Evolutionary conservation across 1,139 yeast species (phyloP).

Genomic region (Geotrichum armillariae): DNA sequence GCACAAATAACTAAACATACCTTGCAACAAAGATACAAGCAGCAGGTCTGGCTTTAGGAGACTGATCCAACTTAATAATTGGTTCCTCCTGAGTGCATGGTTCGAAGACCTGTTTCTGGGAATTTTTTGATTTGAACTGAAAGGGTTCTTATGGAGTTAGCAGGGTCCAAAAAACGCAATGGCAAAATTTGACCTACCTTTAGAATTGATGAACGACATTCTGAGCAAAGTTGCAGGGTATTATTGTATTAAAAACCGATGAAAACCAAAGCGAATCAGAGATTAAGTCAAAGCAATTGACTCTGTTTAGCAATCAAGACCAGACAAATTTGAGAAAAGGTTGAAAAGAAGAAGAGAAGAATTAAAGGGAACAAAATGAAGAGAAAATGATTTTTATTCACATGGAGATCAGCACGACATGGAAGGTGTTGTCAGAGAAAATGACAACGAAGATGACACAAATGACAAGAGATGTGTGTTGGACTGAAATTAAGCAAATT

Average conservation of each 20-base stretch:
- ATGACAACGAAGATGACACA: background rate
- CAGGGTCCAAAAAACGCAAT: conserved; percentile 12
- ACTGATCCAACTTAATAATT: background rate
- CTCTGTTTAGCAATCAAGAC: background rate
- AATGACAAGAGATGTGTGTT: background rate
- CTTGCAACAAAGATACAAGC: conserved; percentile 87
- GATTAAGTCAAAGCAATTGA: conserved; percentile 12
- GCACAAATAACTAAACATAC: conserved; percentile 15
- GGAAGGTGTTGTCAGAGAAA: background rate
- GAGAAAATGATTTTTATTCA: background rate
- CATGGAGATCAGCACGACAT: conserved; percentile 9
- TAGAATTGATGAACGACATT: conserved; percentile 21
- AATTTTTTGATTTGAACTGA: conserved; percentile 13
- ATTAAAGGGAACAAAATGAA: background rate
- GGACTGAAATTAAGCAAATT: too few species aligned
- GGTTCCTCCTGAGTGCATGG: background rate
- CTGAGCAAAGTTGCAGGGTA: background rate
- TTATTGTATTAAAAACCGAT: background rate
- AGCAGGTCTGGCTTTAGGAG: conserved; percentile 52
- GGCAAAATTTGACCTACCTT: conserved; percentile 13
- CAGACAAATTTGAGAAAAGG: background rate
- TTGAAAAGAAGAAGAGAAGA: background rate
- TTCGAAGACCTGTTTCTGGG: background rate
- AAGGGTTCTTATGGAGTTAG: conserved; percentile 13
- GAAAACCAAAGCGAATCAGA: background rate